Percentiles rank a stretch among this genome's conserved stretches.
Evolutionary conservation across 2,329 filamentous ascomycete genomes (phyloP).

Genomic region (Arachnopeziza araneosa): DNA sequence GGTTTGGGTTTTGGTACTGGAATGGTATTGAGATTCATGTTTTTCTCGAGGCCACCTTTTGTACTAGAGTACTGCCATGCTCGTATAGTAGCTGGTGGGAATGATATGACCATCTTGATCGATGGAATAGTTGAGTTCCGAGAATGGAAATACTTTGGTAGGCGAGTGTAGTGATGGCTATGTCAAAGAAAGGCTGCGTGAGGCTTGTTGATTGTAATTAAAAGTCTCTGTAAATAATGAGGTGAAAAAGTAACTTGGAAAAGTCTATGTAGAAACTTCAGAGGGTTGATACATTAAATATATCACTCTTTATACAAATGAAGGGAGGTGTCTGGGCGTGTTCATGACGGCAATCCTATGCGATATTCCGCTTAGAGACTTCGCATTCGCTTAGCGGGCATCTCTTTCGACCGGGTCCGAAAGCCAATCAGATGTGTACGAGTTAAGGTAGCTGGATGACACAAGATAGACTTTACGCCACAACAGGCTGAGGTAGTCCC

Average conservation of each 20-base stretch:
- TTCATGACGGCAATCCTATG: neutral
- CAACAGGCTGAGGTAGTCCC: no score
- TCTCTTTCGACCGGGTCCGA: neutral
- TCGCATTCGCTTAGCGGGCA: neutral
- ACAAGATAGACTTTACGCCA: no score
- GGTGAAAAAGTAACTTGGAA: no score
- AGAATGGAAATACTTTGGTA: neutral
- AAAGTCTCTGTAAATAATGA: no score
- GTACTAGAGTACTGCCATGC: slow-evolving; percentile 15
- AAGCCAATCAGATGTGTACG: neutral
- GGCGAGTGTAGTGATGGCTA: neutral
- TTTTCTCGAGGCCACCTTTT: slow-evolving; percentile 12
- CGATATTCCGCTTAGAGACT: neutral
- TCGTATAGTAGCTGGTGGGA: slow-evolving; percentile 4
- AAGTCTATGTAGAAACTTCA: no score
- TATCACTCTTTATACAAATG: neutral
- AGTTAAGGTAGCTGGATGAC: neutral
- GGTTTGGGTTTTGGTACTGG: slow-evolving; percentile 8
- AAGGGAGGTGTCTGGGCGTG: neutral
- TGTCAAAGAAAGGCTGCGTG: neutral
- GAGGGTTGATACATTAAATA: no score
- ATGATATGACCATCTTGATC: neutral
- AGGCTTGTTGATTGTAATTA: no score
- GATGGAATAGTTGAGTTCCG: neutral
- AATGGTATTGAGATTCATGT: slow-evolving; percentile 12